Base-by-base conservation (phyloP, 2,329 filamentous ascomycete genomes). In the Fusarium sp. region DNA sequence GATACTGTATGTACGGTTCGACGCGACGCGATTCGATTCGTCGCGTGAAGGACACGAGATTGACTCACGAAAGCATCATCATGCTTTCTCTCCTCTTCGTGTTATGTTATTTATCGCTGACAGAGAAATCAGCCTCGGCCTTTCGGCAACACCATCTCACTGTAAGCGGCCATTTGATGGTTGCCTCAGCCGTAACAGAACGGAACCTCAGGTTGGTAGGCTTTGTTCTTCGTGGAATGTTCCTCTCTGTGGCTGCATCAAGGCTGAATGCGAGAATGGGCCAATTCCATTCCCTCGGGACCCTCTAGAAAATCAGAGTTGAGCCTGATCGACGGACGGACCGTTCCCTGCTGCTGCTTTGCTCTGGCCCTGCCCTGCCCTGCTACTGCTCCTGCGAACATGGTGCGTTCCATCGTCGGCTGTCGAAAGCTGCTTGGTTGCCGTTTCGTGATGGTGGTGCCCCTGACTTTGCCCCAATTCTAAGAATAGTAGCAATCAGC, bases 381-480 rank as follows among this genome's bases (percentile, higher is more conserved):
- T 74, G 60, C 55, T 35, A n/a, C 66, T 42, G 20, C 44, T 51
- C 14, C 60, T 62, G 60, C 60, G 42, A 73, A 46, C 60, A 36
- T 38, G 49, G 59, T 64, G 55, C 40, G 33, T 53, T 51, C 35
- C 61, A 49, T 42, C 59, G 55, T 42, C 64, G 49, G 49, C 49
- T n/a, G 49, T 31, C 61, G 59, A 46, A 17, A 40, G 35, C 61
- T 58, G 63, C 53, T 70, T 49, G 63, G 64, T 62, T 56, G 22
- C 58, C 46, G 16, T 40, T 40, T 72, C 66, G 57, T 71, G 57
- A 70, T 64, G 76, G 75, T 73, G 75, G 72, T 77, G 58, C 75
- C 76, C 77, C 77, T 78, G 74, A 76, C 76, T 78, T 78, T 78
- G 74, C 75, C 76, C 65, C 75, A 66, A 40, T 56, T 69, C 75